Evolutionary conservation across 495 filamentous ascomycete species (phyloP), one percentile per base, ranked within the genome.

Genomic region (Aspergillus campestris): DNA sequence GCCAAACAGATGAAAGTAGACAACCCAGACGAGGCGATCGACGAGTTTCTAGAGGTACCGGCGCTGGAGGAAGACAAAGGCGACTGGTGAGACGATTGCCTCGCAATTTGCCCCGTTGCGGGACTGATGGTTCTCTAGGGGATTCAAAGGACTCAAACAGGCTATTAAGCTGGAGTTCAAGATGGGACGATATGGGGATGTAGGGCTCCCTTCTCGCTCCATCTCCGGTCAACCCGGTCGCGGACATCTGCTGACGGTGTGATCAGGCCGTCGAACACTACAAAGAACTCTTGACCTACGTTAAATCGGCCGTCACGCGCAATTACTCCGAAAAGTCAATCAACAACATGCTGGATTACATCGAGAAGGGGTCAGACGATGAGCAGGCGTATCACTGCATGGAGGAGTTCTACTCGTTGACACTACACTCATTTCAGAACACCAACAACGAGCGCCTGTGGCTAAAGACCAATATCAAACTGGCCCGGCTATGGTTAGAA

Each of bases 281-380:
- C 65, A 79, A 75, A 46, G 90, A 97, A 62, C 87, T 98, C 27
- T 81, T 98, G 48, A 97, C 89, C 31, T 98, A 97, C 60, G 90
- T 97, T 66, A 94, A 90, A 60, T 92, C 87, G 24, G 90, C 92
- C 15, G 91, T 97, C 40, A 97, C 94, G 18, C 84, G 92, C 42
- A 98, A 97, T 64, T 96, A 97, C 64, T 96, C 94, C 7, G 92
- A 98, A 63, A 98, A 97, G 64, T 96, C 91, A 8, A 94, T 98
- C 65, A 96, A 96, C 69, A 98, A 95, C 61, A 95, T 98, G 83
- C 87, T 98, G 28, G 94, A 97, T 67, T 94, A 84, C 65, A 94
- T 98, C 58, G 90, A 96, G 67, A 96, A 96, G 64, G 81, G 81
- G 36, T 86, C 87, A 24, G 91, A 89, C 56, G 82, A 88, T 52